Evolutionary conservation across 2,329 filamentous ascomycete genomes (phyloP).

Genomic region (Nakataea oryzae): DNA sequence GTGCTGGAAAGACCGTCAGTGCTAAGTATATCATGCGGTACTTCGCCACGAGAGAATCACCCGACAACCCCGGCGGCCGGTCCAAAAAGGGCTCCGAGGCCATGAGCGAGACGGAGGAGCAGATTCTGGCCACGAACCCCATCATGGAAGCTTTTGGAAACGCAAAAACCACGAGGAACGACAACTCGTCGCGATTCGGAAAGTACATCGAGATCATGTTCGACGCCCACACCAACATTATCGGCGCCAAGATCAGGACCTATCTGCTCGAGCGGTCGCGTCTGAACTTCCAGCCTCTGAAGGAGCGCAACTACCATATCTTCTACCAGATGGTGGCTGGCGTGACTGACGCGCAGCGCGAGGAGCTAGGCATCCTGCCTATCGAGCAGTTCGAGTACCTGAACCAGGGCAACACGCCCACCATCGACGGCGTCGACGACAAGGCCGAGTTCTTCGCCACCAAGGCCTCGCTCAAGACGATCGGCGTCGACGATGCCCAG

Average conservation of each 20-base stretch:
- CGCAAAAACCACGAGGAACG: slow-evolving; percentile 98
- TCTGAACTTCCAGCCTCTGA: slow-evolving; percentile 92
- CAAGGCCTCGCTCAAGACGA: slow-evolving; percentile 73
- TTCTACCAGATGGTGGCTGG: slow-evolving; percentile 97
- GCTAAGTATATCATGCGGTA: slow-evolving; percentile 99
- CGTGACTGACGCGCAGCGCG: slow-evolving; percentile 71
- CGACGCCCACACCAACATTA: slow-evolving; percentile 88
- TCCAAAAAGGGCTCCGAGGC: slow-evolving; percentile 63
- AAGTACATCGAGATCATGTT: slow-evolving; percentile 99
- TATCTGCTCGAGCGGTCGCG: slow-evolving; percentile 92
- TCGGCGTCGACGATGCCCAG: slow-evolving; percentile 65
- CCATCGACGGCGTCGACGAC: slow-evolving; percentile 91
- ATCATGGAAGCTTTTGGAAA: slow-evolving; percentile 99
- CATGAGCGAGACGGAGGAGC: slow-evolving; percentile 98
- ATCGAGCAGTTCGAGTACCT: slow-evolving; percentile 92
- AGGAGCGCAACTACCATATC: slow-evolving; percentile 97
- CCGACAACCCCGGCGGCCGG: slow-evolving; percentile 72
- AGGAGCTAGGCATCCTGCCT: slow-evolving; percentile 68
- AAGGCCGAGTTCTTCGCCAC: slow-evolving; percentile 88
- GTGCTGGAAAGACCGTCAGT: slow-evolving; percentile 97
- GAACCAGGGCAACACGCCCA: slow-evolving; percentile 85
- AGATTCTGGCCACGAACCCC: slow-evolving; percentile 94
- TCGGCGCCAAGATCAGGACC: slow-evolving; percentile 92
- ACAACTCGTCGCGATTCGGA: slow-evolving; percentile 97
- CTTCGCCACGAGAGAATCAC: slow-evolving; percentile 93